Evolutionary conservation across 169 alveolate genomes (phyloP).

Genomic region (Plasmodium inui): DNA sequence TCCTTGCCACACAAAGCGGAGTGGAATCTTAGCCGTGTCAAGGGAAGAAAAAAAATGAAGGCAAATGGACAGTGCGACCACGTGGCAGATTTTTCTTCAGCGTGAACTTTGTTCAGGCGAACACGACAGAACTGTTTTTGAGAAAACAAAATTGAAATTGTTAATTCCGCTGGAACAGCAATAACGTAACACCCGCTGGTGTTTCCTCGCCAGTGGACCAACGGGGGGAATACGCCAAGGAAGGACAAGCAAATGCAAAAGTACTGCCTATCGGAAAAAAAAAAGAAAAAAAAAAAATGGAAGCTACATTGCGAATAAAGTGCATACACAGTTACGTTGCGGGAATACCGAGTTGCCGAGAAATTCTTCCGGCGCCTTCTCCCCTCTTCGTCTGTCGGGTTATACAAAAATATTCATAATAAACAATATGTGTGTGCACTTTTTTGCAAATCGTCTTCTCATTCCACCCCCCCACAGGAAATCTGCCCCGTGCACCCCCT

Average conservation of each 20-base stretch:
- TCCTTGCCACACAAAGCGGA: neutral
- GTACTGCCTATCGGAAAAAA: neutral
- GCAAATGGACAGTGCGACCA: neutral
- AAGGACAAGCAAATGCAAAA: neutral
- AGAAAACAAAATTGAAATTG: neutral
- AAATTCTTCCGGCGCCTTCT: neutral
- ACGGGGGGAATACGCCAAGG: neutral
- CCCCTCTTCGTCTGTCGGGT: neutral
- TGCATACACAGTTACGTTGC: neutral
- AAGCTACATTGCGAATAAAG: neutral
- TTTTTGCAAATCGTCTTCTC: neutral
- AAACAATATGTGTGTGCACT: neutral
- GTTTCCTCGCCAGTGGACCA: neutral
- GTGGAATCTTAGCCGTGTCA: neutral
- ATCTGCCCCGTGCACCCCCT: neutral
- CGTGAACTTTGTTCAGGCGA: constrained; percentile 2
- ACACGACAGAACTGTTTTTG: neutral
- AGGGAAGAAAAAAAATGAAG: neutral
- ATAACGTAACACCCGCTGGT: neutral
- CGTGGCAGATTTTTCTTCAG: neutral
- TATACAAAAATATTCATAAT: neutral
- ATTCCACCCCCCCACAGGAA: neutral
- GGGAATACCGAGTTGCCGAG: neutral
- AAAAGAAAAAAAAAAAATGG: neutral
- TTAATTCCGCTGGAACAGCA: neutral